A percentile compares a stretch with the other conserved stretches of the same genome.
These are phyloP conservation scores for Senna siamea DNA, from an alignment of 306 rosid genomes.

Conservation along the genomic window DNA sequence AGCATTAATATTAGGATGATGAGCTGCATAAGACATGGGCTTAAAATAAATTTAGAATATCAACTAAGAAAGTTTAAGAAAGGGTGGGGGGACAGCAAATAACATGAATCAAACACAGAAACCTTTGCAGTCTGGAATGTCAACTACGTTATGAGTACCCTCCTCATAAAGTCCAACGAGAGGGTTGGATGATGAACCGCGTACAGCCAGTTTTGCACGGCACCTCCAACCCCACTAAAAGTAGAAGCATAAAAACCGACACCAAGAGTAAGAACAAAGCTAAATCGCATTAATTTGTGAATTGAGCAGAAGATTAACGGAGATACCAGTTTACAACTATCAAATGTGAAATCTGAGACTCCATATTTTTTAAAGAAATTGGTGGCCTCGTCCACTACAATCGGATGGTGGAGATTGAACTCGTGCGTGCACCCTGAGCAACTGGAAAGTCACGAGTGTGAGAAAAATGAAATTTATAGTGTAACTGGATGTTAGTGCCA, in stretches of 20 bases:
- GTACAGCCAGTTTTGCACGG: slow-evolving; percentile 92
- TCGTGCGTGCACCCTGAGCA: slow-evolving; percentile 95
- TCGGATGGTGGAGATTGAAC: slow-evolving; percentile 85
- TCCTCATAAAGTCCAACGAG: slow-evolving; percentile 85
- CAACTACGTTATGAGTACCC: slow-evolving; percentile 87
- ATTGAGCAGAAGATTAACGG: background rate
- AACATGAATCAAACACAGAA: background rate
- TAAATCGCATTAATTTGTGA: background rate
- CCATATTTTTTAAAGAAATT: slow-evolving; percentile 71
- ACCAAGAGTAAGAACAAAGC: background rate
- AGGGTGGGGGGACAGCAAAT: background rate
- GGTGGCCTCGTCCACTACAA: slow-evolving; percentile 71
- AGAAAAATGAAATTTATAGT: background rate
- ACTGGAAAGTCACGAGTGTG: slow-evolving; percentile 43
- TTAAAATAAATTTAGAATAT: slow-evolving; percentile 17
- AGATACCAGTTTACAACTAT: slow-evolving; percentile 71
- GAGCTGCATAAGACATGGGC: slow-evolving; percentile 60
- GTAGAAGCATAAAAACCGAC: background rate
- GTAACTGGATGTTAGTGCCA: background rate
- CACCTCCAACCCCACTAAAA: slow-evolving; percentile 94
- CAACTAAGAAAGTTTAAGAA: background rate
- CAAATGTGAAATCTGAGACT: slow-evolving; percentile 76
- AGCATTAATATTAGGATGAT: slow-evolving; percentile 94
- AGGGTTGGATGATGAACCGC: slow-evolving; percentile 71
- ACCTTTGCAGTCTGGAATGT: slow-evolving; percentile 94